phyloP scores from a whole-genome alignment of 2,329 filamentous ascomycete genomes.

The Emydomyces testavorans region DNA sequence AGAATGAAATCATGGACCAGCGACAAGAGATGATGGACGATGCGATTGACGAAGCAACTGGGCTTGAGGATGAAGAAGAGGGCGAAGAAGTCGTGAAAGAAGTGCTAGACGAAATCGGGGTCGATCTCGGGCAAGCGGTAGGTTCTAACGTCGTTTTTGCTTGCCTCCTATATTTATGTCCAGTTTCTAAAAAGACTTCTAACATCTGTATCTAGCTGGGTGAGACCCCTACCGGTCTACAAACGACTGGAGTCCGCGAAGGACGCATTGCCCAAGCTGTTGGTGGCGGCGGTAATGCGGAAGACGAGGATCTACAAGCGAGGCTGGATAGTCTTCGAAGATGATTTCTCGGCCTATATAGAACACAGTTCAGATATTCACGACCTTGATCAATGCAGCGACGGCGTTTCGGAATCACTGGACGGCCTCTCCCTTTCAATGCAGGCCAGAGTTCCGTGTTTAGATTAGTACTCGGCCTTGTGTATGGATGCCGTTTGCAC shows the following conservation, averaged over 20 bases:
- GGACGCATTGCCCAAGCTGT: slow-evolving; percentile 76
- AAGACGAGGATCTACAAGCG: slow-evolving; percentile 85
- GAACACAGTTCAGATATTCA: not conserved
- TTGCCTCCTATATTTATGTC: too few relatives aligned
- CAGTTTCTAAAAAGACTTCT: too few relatives aligned
- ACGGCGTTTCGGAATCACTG: slow-evolving; percentile 13
- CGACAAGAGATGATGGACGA: slow-evolving; percentile 99
- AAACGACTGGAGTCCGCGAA: slow-evolving; percentile 60
- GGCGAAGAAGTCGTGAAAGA: slow-evolving; percentile 95
- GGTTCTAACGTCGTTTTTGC: slow-evolving; percentile 30
- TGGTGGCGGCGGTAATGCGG: slow-evolving; percentile 54
- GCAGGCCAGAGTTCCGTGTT: not conserved
- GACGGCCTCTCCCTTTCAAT: not conserved
- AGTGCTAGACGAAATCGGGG: slow-evolving; percentile 90
- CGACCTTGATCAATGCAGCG: slow-evolving; percentile 1
- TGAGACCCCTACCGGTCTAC: slow-evolving; percentile 76
- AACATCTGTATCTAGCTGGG: slow-evolving; percentile 53
- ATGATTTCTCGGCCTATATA: slow-evolving; percentile 23
- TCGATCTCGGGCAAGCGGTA: slow-evolving; percentile 83
- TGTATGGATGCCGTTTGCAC: not conserved
- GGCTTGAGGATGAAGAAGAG: slow-evolving; percentile 81
- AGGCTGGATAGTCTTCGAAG: slow-evolving; percentile 73
- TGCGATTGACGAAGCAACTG: slow-evolving; percentile 92
- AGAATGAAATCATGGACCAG: slow-evolving; percentile 99
- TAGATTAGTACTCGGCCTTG: not conserved